Conservation (phyloP, 169 alveolate species). For the Babesia ovata region DNA sequence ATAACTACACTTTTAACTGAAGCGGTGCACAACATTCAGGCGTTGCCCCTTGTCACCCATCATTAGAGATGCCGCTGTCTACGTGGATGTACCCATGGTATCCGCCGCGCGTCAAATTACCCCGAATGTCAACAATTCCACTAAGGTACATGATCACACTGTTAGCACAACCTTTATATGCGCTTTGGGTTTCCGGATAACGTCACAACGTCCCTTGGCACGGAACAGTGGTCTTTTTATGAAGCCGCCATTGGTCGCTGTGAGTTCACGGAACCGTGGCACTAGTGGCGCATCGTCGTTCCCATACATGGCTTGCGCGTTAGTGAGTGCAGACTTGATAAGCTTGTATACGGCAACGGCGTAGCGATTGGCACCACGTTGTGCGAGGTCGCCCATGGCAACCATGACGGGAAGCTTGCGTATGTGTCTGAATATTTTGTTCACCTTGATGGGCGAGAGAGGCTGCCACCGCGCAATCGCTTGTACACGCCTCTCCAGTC, state of each 20-base stretch:
- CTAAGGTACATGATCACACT: slow-evolving; percentile 3
- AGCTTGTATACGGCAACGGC: slow-evolving; percentile 64
- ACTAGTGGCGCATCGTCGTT: slow-evolving; percentile 45
- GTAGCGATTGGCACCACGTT: slow-evolving; percentile 61
- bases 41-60: no score
- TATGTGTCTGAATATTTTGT: slow-evolving; percentile 55
- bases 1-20: no score
- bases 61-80: no score
- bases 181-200: slow-evolving; percentile 64
- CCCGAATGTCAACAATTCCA: no score
- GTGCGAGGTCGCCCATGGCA: slow-evolving; percentile 67
- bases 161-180: slow-evolving; percentile 62
- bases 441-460: slow-evolving; percentile 62
- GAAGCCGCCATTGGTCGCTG: slow-evolving; percentile 67
- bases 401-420: slow-evolving; percentile 66
- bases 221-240: slow-evolving; percentile 60
- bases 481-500: slow-evolving; percentile 41
- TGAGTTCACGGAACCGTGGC: slow-evolving; percentile 58
- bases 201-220: slow-evolving; percentile 69
- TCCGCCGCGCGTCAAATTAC: no score
- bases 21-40: no score
- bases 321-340: slow-evolving; percentile 60
- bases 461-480: slow-evolving; percentile 48
- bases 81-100: no score
- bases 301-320: slow-evolving; percentile 58